phyloP scores from a whole-genome alignment of 495 filamentous ascomycete genomes.

The Aspergillus mulundensis region DNA sequence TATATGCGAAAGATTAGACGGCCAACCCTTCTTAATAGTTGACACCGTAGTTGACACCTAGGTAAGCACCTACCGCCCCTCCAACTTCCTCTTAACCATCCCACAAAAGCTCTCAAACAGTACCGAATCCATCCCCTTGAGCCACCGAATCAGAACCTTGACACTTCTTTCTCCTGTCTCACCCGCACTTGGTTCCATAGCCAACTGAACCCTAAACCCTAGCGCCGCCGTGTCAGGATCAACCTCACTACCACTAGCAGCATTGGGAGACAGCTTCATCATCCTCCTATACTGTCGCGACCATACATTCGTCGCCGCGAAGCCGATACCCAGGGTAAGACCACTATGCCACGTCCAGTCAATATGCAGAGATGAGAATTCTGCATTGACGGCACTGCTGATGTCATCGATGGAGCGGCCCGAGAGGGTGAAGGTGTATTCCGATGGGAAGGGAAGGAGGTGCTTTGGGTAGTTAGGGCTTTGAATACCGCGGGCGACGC shows the following conservation, averaged over 20 bases:
- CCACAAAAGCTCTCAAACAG: slow-evolving; percentile 89
- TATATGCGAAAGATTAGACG: too few relatives aligned
- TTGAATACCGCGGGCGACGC: slow-evolving; percentile 50
- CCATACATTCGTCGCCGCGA: slow-evolving; percentile 66
- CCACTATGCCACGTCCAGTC: slow-evolving; percentile 48
- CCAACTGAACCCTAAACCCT: slow-evolving; percentile 45
- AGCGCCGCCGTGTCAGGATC: slow-evolving; percentile 30
- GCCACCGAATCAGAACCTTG: slow-evolving; percentile 61
- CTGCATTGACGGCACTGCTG: slow-evolving; percentile 31
- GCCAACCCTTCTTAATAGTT: too few relatives aligned
- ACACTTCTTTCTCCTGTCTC: slow-evolving; percentile 16
- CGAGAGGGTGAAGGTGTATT: slow-evolving; percentile 47
- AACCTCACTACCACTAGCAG: slow-evolving; percentile 24
- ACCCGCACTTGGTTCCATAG: slow-evolving; percentile 10
- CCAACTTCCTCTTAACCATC: slow-evolving; percentile 60
- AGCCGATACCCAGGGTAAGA: slow-evolving; percentile 46
- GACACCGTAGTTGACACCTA: too few relatives aligned
- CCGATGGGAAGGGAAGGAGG: slow-evolving; percentile 55
- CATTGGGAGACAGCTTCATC: slow-evolving; percentile 27
- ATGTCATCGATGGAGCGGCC: slow-evolving; percentile 24
- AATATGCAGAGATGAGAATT: slow-evolving; percentile 44
- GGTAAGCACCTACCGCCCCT: slow-evolving; percentile 23
- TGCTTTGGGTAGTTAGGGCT: slow-evolving; percentile 50
- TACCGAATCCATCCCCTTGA: slow-evolving; percentile 66
- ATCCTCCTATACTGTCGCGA: slow-evolving; percentile 60